Conservation (phyloP, 179 eudicot species). For the Sideroxylon spinosum region DNA sequence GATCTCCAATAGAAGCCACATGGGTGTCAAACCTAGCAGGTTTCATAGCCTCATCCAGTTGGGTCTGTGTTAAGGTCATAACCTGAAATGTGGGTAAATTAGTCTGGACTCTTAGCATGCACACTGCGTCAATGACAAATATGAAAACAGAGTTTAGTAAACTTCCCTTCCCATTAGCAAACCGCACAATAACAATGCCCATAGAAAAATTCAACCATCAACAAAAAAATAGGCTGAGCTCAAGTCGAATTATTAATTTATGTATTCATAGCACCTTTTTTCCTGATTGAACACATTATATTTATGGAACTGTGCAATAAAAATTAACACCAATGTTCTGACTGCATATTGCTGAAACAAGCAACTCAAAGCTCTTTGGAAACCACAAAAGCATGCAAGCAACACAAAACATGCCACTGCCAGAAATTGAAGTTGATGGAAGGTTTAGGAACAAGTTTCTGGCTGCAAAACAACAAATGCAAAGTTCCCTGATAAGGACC, state of each 20-base stretch:
- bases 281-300: background rate
- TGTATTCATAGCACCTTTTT: background rate
- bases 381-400: background rate
- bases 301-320: background rate
- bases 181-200: constrained; percentile 4
- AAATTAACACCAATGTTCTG: background rate
- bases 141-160: background rate
- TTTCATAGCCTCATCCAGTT: constrained; percentile 88
- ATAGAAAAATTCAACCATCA: background rate
- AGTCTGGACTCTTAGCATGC: constrained; percentile 6
- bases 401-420: background rate
- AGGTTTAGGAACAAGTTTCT: background rate
- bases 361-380: background rate
- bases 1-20: constrained; percentile 40
- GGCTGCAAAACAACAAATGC: background rate
- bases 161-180: constrained; percentile 7
- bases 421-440: background rate
- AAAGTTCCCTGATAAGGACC: background rate
- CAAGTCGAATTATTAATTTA: too few relatives aligned
- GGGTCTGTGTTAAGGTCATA: constrained; percentile 81
- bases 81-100: constrained; percentile 40
- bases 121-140: background rate
- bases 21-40: constrained; percentile 58
- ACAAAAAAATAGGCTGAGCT: too few relatives aligned
- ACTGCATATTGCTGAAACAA: background rate